Evolutionary conservation across 164 flowering plant species (phyloP).

Genomic region (Berberis thunbergii): DNA sequence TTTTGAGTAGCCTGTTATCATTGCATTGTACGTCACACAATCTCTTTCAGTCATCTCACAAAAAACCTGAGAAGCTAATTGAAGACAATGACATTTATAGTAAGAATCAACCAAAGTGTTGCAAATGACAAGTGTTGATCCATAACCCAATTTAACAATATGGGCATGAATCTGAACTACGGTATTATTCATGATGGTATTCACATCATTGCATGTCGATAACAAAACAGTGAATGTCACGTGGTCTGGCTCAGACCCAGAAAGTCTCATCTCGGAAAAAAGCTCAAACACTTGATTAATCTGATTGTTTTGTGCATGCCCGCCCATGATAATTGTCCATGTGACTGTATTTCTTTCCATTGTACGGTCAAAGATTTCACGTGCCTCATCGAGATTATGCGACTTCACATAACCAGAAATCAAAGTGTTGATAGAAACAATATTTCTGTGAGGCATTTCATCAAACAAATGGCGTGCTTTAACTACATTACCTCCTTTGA

Average conservation of each 20-base stretch:
- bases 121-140: slow-evolving; percentile 27
- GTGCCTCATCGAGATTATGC: slow-evolving; percentile 42
- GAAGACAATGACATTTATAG: slow-evolving; percentile 41
- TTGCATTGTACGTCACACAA: slow-evolving; percentile 52
- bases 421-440: slow-evolving; percentile 46
- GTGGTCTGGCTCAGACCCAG: slow-evolving; percentile 42
- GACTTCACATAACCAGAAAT: slow-evolving; percentile 56
- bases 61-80: slow-evolving; percentile 36
- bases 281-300: slow-evolving; percentile 41
- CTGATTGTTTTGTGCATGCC: slow-evolving; percentile 28
- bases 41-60: slow-evolving; percentile 42
- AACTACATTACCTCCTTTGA: slow-evolving; percentile 22
- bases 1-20: slow-evolving; percentile 61
- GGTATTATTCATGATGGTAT: slow-evolving; percentile 4
- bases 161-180: slow-evolving; percentile 52
- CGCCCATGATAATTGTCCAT: slow-evolving; percentile 84
- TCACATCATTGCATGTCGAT: slow-evolving; percentile 30
- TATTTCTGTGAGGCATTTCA: slow-evolving; percentile 56
- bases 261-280: slow-evolving; percentile 43
- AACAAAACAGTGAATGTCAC: slow-evolving; percentile 57
- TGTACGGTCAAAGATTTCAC: slow-evolving; percentile 40
- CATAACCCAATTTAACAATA: slow-evolving; percentile 46
- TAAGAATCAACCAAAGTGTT: slow-evolving; percentile 73
- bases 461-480: slow-evolving; percentile 61
- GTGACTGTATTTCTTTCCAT: slow-evolving; percentile 39